Percentiles rank a stretch among this genome's conserved stretches.
phyloP scores from a whole-genome alignment of 2,329 filamentous ascomycete species.

The Monosporascus sp. region DNA sequence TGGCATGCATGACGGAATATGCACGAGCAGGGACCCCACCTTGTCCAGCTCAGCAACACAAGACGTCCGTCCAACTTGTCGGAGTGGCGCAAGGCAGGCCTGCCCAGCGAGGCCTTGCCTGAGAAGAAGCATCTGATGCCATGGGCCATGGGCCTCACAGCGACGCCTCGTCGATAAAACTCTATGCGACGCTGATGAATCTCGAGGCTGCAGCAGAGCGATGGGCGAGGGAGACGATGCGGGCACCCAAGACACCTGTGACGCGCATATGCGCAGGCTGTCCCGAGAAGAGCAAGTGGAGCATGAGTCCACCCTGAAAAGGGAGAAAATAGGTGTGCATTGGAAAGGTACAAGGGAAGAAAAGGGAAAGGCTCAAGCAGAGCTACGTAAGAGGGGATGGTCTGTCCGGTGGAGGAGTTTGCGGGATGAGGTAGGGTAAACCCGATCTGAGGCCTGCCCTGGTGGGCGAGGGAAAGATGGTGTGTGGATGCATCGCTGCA shows the following conservation, averaged over 20 bases:
- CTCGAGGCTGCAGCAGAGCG: constrained; percentile 20
- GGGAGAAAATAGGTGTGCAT: constrained; percentile 20
- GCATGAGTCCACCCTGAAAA: constrained; percentile 18
- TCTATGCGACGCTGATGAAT: constrained; percentile 13
- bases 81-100: constrained; percentile 27
- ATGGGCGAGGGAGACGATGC: constrained; percentile 22
- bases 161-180: constrained; percentile 15
- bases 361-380: constrained; percentile 28
- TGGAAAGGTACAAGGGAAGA: constrained; percentile 24
- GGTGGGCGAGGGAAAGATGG: constrained; percentile 21
- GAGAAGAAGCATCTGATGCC: constrained; percentile 15
- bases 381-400: constrained; percentile 25
- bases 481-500: constrained; percentile 30
- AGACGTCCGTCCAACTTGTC: constrained; percentile 24
- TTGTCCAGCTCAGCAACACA: constrained; percentile 36
- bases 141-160: constrained; percentile 10
- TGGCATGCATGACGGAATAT: constrained; percentile 58
- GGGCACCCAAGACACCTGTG: constrained; percentile 21
- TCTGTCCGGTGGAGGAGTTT: constrained; percentile 26
- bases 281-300: constrained; percentile 22
- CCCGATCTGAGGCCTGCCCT: constrained; percentile 23
- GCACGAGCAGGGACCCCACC: constrained; percentile 43
- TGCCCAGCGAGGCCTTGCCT: constrained; percentile 18
- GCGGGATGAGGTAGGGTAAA: constrained; percentile 24
- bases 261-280: constrained; percentile 20